Evolutionary conservation across 1,139 yeast species (phyloP).

Genomic region (Pichia norvegensis): DNA sequence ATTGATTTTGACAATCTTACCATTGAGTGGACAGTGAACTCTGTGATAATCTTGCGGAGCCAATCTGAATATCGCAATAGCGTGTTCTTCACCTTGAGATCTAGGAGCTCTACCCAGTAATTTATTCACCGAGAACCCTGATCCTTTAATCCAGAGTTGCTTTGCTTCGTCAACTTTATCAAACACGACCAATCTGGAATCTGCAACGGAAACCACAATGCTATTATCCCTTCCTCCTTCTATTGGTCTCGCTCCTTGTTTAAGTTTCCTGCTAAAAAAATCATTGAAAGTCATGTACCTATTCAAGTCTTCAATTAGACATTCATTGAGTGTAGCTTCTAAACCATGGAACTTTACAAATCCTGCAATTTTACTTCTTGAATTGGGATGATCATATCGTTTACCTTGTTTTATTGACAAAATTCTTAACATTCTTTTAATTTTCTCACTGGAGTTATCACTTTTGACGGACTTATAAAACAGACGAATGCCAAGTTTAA

Average conservation of each 20-base stretch:
- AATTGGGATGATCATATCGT: conserved; percentile 67
- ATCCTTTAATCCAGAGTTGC: conserved; percentile 84
- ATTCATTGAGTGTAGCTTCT: conserved; percentile 52
- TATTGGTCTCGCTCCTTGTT: conserved; percentile 60
- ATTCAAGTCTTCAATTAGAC: conserved; percentile 41
- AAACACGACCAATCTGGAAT: conserved; percentile 75
- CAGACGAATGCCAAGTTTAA: conserved; percentile 76
- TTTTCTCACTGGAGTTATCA: conserved; percentile 39
- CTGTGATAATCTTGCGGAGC: conserved; percentile 98
- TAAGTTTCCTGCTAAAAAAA: conserved; percentile 75
- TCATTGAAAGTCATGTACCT: conserved; percentile 73
- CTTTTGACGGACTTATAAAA: conserved; percentile 66
- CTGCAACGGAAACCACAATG: conserved; percentile 73
- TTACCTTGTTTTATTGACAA: conserved; percentile 75
- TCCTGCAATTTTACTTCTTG: conserved; percentile 60
- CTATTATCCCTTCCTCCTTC: conserved; percentile 42
- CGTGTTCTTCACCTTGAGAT: conserved; percentile 36
- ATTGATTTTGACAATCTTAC: conserved; percentile 56
- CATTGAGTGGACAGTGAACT: conserved; percentile 83
- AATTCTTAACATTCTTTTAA: conserved; percentile 46
- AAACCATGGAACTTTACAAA: conserved; percentile 77
- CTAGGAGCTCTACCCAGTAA: conserved; percentile 45
- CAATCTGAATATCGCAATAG: conserved; percentile 71
- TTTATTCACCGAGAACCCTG: conserved; percentile 61
- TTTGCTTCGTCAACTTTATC: conserved; percentile 56